Evolutionary conservation across 352 stramenopile genomes (phyloP).

Genomic region (Phytopythium cucurbitacearum): DNA sequence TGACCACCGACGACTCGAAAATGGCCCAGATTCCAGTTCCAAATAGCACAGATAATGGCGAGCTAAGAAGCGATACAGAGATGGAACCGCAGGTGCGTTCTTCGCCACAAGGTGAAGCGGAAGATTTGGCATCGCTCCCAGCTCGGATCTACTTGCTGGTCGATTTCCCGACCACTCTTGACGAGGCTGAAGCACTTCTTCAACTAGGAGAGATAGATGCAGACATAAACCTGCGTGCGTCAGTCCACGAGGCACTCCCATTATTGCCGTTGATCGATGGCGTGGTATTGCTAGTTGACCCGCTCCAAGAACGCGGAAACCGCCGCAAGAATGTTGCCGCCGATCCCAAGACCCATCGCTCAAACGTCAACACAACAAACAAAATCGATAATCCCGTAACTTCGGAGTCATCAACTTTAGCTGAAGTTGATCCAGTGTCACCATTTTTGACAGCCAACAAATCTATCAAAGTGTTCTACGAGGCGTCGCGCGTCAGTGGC

Average conservation of each 20-base stretch:
- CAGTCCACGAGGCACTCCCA: slow-evolving; percentile 14
- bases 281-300: slow-evolving; percentile 39
- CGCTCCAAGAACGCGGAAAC: slow-evolving; percentile 16
- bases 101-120: too few species aligned
- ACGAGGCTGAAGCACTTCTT: slow-evolving; percentile 45
- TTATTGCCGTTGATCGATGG: slow-evolving; percentile 60
- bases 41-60: not conserved
- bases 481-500: slow-evolving; percentile 32
- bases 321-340: slow-evolving; percentile 15
- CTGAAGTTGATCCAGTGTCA: slow-evolving; percentile 6
- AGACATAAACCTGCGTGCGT: slow-evolving; percentile 1
- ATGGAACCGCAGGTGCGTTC: too few species aligned
- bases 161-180: slow-evolving; percentile 50
- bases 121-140: slow-evolving; percentile 5
- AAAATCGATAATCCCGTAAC: slow-evolving; percentile 2
- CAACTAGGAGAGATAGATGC: slow-evolving; percentile 24
- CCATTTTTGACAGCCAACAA: slow-evolving; percentile 40
- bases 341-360: slow-evolving; percentile 11
- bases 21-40: not conserved
- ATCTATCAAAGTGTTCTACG: slow-evolving; percentile 33
- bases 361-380: slow-evolving; percentile 13
- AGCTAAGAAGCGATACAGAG: not conserved
- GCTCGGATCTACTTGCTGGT: slow-evolving; percentile 52
- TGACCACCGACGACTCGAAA: not conserved
- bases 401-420: slow-evolving; percentile 9